Evolutionary conservation across 2,329 filamentous ascomycete genomes (phyloP), one percentile per base, ranked within the genome.

Genomic region (Hypoxylon sp.): DNA sequence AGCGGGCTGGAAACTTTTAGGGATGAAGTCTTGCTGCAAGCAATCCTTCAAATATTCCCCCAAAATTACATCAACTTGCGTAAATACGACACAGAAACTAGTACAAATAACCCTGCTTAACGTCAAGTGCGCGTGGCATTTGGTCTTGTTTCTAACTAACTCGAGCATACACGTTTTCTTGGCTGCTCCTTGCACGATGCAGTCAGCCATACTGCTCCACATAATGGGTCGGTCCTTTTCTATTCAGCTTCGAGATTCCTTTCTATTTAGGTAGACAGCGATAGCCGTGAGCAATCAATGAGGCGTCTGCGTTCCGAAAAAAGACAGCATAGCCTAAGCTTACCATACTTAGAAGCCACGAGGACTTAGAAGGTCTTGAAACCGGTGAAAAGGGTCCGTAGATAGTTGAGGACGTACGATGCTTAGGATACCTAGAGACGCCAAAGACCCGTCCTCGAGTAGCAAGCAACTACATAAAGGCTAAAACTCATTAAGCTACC

Each of bases 41-140:
- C 34, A 52, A 62, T 64, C 38, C 65, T 60, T 64, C 57, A 70
- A 66, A 68, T 68, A 68, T 62, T 9, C 28, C 38, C 56, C 52
- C 34, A 61, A 38, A 45, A 70, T 68, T 68, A 66, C 65, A 71
- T 67, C 68, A 69, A 62, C 66, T 32, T 67, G 63, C 63, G 56
- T 69, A 52, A 50, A 71, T 64, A 63, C 55, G 38, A 65, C 53
- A 46, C 57, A 41, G 43, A 49, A 49, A 36, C 45, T 48, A 50
- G 45, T 55, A 30, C 32, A 32, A 43, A 36, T 43, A 5, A 21
- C 46, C 32, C 38, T 28, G 13, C 25, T n/a, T 41, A 53, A 43
- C 41, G 59, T 53, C 17, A 17, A 41, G 25, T 57, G 46, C 48
- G 19, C 41, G 65, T 67, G 13, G 50, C 45, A 57, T 63, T 21